Percentiles rank a stretch among this genome's conserved stretches.
These are phyloP conservation scores for Edaphochlamys debaryana DNA, from an alignment of 139 green algal genomes.

Conservation along the genomic window DNA sequence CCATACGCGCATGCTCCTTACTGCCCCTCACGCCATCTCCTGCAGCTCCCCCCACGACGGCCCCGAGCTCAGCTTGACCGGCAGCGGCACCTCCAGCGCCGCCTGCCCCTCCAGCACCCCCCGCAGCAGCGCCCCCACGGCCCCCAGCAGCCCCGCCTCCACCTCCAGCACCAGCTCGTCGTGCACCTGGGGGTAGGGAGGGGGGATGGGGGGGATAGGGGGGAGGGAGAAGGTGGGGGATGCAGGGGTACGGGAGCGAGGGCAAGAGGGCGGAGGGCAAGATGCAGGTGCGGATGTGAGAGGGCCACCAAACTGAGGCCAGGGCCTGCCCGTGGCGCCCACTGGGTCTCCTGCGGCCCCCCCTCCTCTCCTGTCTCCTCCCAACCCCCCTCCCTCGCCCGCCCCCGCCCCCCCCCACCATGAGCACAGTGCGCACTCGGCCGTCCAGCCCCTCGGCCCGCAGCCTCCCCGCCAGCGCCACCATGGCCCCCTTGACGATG, in stretches of 20 bases:
- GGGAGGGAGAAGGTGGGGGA: no score
- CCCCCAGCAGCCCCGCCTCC: slow-evolving; percentile 29
- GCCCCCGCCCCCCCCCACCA: slow-evolving; percentile 44
- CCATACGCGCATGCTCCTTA: no score
- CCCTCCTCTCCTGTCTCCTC: no score
- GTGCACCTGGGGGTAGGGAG: slow-evolving; percentile 73
- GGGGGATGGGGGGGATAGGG: no score
- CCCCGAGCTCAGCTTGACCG: slow-evolving; percentile 75
- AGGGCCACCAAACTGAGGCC: no score
- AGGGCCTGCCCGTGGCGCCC: no score
- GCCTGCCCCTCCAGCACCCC: slow-evolving; percentile 67
- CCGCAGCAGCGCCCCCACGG: slow-evolving; percentile 56
- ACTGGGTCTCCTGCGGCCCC: no score
- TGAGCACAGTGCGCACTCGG: slow-evolving; percentile 37
- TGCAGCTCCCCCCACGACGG: slow-evolving; percentile 78
- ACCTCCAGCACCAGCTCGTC: slow-evolving; percentile 93
- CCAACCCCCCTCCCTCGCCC: no score
- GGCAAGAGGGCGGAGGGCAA: no score
- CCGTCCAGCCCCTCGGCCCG: slow-evolving; percentile 1
- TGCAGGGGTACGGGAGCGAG: no score
- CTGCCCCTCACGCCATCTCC: no score
- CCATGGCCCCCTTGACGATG: slow-evolving; percentile 78
- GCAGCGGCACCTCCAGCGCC: slow-evolving; percentile 70
- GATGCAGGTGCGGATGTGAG: no score
- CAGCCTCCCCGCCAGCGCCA: slow-evolving; percentile 45